Evolutionary conservation across 768 basidiomycete species (phyloP).

Genomic region (Mycena haematopus): DNA sequence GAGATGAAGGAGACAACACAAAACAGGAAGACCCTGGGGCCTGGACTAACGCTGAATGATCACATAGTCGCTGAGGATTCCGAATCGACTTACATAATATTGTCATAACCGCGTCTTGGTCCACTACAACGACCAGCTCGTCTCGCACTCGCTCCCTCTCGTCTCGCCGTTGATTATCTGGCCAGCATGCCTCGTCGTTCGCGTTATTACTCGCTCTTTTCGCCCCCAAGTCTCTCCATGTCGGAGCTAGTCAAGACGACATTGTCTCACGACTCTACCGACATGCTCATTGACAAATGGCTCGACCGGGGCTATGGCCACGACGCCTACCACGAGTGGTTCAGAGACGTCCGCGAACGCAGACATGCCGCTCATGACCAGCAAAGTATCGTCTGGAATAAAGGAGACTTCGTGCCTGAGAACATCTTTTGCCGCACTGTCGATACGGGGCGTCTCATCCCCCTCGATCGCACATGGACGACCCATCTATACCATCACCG

Average conservation of each 20-base stretch:
- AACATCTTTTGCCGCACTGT: conserved; percentile 82
- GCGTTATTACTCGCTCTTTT: conserved; percentile 65
- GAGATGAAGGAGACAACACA: neutral
- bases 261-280: conserved; percentile 76
- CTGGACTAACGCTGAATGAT: too few species aligned
- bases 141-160: neutral
- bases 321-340: conserved; percentile 82
- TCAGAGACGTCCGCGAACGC: conserved; percentile 69
- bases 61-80: too few species aligned
- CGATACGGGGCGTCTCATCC: conserved; percentile 78
- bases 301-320: conserved; percentile 66
- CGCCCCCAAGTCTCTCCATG: conserved; percentile 72
- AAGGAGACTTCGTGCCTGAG: conserved; percentile 80
- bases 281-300: conserved; percentile 85
- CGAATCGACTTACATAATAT: too few species aligned
- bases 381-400: conserved; percentile 64
- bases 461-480: conserved; percentile 82
- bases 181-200: conserved; percentile 49
- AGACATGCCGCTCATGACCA: conserved; percentile 61
- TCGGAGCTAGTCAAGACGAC: conserved; percentile 82
- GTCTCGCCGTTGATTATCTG: neutral
- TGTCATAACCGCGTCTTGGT: too few species aligned
- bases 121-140: too few species aligned
- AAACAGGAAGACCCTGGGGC: too few species aligned
- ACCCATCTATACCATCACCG: conserved; percentile 82